These are phyloP conservation scores for Pulveroboletus ravenelii DNA, from an alignment of 768 basidiomycete species.

Conservation along the genomic window DNA sequence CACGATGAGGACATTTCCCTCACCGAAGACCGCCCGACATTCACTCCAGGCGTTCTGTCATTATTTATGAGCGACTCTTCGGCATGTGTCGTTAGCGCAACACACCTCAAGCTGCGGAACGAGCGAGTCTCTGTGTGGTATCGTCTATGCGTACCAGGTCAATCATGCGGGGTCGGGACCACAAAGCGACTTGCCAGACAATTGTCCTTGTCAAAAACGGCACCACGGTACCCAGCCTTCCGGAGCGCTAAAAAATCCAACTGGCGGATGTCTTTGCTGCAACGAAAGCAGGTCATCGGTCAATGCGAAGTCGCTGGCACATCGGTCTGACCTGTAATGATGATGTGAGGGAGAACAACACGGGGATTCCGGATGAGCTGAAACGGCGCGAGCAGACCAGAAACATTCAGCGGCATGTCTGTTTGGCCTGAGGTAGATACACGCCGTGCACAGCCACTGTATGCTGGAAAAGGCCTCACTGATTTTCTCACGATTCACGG, in stretches of 20 bases:
- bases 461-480: too few species aligned
- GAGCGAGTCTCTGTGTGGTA: conserved; percentile 70
- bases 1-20: conserved; percentile 79
- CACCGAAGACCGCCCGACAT: conserved; percentile 68
- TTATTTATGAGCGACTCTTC: not conserved
- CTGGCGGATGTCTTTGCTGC: conserved; percentile 77
- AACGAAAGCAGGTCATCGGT: conserved; percentile 11
- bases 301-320: not conserved
- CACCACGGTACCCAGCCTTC: conserved; percentile 78
- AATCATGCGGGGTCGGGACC: not conserved
- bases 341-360: conserved; percentile 59
- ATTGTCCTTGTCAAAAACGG: conserved; percentile 97
- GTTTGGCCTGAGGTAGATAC: too few species aligned
- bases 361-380: conserved; percentile 68
- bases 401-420: conserved; percentile 68
- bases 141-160: conserved; percentile 48
- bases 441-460: too few species aligned
- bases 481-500: too few species aligned
- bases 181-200: conserved; percentile 61
- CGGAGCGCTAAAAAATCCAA: conserved; percentile 72
- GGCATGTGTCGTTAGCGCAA: not conserved
- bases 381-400: conserved; percentile 64
- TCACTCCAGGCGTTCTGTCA: conserved; percentile 70
- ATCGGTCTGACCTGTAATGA: conserved; percentile 54
- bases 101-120: conserved; percentile 72